Conservation (phyloP, 1,139 yeast species). For the Sugiyamaella neomexicana region DNA sequence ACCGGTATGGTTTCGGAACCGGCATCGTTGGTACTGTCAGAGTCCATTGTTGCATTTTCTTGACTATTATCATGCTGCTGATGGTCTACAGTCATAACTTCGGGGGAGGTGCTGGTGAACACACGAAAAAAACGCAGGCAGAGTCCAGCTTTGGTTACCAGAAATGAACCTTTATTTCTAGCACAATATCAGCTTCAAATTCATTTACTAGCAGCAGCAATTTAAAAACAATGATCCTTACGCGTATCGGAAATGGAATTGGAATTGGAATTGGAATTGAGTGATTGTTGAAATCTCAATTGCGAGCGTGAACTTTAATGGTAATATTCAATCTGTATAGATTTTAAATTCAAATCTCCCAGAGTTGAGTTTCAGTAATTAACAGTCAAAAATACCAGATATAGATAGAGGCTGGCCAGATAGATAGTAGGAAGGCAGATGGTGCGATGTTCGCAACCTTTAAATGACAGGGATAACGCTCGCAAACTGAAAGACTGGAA, state of each 20-base stretch:
- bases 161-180: background rate
- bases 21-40: background rate
- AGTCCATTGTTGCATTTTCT: conserved; percentile 2
- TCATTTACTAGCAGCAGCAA: background rate
- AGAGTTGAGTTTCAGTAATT: too few relatives aligned
- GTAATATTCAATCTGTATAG: too few relatives aligned
- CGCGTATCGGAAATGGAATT: background rate
- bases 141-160: background rate
- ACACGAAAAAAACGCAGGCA: background rate
- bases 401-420: too few relatives aligned
- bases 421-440: too few relatives aligned
- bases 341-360: too few relatives aligned
- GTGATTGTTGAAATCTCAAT: background rate
- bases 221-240: background rate
- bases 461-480: too few relatives aligned
- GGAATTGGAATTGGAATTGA: background rate
- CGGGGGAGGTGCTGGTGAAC: background rate
- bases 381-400: too few relatives aligned
- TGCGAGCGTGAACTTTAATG: too few relatives aligned
- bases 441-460: too few relatives aligned
- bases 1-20: too few relatives aligned
- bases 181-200: background rate
- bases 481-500: too few relatives aligned
- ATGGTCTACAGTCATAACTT: background rate
- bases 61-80: background rate